Evolutionary conservation across 2,329 filamentous ascomycete genomes (phyloP), one percentile per base, ranked within the genome.

Genomic region (Colletotrichum ledebouriae): DNA sequence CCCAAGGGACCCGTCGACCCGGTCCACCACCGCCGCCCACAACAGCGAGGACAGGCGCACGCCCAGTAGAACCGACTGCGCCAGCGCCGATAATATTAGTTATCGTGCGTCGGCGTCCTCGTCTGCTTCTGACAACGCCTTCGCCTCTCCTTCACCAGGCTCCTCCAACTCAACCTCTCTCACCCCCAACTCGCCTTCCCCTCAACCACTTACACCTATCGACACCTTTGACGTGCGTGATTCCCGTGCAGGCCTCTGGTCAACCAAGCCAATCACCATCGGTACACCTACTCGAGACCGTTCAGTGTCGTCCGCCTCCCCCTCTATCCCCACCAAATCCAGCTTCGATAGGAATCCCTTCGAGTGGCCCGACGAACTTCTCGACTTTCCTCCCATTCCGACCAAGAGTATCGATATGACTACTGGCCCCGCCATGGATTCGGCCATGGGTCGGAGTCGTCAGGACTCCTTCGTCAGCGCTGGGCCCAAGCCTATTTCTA

Each of bases 401-500:
- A 71, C 74, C 72, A 71, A 75, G 67, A 72, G 75, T 64, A 72
- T 80, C 72, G 78, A 84, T 61, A 89, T 90, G 85, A 89, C 88
- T 72, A 86, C 87, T 73, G 86, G 86, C 73, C 83, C 85, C 63
- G 80, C 83, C 71, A 85, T 88, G 75, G 87, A 90, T 79, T 81
- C 84, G 80, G 83, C 84, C 66, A 82, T 87, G 80, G 82, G 84
- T 79, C 87, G 86, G 76, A 82, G 78, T 77, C 85, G 87, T 73
- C 86, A 90, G 77, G 88, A 90, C 80, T 90, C 88, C 61, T 90
- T 90, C 77, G 86, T 88, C 77, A 88, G 86, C 80, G 86, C 87
- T 66, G 87, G 87, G 56, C 86, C 89, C 22, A 90, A 89, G 78
- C 89, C 89, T 73, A 91, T 91, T 72, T 89, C 87, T 69, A 88